Evolutionary conservation across 192 early-diverging fungal genomes (phyloP).

Genomic region (Linnemannia elongata): DNA sequence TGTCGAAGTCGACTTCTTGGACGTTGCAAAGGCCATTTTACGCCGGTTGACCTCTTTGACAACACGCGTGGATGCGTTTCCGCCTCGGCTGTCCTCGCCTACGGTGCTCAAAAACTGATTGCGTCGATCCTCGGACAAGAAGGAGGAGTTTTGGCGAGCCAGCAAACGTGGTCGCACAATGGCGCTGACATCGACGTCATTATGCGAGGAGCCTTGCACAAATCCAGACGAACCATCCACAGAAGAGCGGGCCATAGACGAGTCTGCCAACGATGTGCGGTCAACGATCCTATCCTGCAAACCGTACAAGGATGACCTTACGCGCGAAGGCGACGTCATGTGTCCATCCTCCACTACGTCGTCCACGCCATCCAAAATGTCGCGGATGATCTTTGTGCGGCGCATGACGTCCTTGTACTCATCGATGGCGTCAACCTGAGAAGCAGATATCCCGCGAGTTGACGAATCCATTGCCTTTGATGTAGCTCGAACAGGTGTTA

Average conservation of each 20-base stretch:
- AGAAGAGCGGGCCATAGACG: background rate
- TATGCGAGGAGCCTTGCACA: background rate
- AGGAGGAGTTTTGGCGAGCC: conserved; percentile 34
- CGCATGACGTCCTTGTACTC: conserved; percentile 38
- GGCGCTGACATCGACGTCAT: conserved; percentile 10
- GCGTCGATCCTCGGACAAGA: conserved; percentile 37
- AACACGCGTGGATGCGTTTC: conserved; percentile 8
- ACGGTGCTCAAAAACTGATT: conserved; percentile 35
- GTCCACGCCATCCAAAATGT: conserved; percentile 40
- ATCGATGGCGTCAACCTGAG: conserved; percentile 11
- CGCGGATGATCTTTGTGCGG: conserved; percentile 35
- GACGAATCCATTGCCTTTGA: background rate
- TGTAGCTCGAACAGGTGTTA: background rate
- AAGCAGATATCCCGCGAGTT: background rate
- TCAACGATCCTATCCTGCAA: conserved; percentile 18
- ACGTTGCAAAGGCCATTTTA: conserved; percentile 39
- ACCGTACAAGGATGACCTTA: background rate
- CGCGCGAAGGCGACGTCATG: background rate
- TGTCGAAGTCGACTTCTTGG: background rate
- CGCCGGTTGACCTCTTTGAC: conserved; percentile 44
- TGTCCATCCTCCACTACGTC: conserved; percentile 1
- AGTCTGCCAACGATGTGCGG: background rate
- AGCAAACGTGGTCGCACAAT: conserved; percentile 25
- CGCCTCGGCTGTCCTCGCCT: conserved; percentile 31
- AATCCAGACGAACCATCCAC: background rate